Evolutionary conservation across 331 rosid species (phyloP).

Genomic region (Cydonia oblonga): DNA sequence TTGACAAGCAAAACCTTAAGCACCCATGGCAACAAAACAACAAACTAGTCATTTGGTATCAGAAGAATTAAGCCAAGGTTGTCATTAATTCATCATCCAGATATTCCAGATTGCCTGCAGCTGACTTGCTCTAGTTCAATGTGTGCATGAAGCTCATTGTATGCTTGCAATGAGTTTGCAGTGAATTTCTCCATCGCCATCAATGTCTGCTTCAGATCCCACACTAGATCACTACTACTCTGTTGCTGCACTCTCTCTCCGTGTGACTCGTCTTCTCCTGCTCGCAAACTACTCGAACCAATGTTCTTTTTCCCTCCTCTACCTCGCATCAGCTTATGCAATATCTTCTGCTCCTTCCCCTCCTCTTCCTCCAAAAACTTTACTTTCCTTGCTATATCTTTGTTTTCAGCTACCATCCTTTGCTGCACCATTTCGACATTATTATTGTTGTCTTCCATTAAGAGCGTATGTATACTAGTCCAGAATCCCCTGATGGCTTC

Average conservation of each 20-base stretch:
- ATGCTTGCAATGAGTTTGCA: slow-evolving; percentile 30
- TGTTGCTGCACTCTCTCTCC: neutral
- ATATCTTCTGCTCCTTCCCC: slow-evolving; percentile 22
- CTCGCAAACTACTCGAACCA: slow-evolving; percentile 1
- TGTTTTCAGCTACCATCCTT: slow-evolving; percentile 24
- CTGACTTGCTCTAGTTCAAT: slow-evolving; percentile 21
- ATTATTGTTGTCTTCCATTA: slow-evolving; percentile 20
- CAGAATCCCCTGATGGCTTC: slow-evolving; percentile 50
- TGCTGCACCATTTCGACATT: slow-evolving; percentile 25
- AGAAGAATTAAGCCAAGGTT: neutral
- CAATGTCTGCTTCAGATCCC: slow-evolving; percentile 43
- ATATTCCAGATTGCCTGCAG: neutral
- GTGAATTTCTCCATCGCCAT: slow-evolving; percentile 46
- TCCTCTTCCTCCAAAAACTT: slow-evolving; percentile 34
- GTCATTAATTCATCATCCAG: too few relatives aligned
- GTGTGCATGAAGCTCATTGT: slow-evolving; percentile 45
- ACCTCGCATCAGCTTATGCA: slow-evolving; percentile 31
- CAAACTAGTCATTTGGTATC: neutral
- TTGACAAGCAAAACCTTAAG: neutral
- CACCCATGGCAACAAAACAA: neutral
- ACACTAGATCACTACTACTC: slow-evolving; percentile 7
- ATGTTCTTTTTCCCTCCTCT: slow-evolving; percentile 22
- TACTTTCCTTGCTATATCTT: slow-evolving; percentile 43
- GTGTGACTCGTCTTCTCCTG: slow-evolving; percentile 4
- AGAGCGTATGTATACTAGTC: slow-evolving; percentile 18